phyloP scores from a whole-genome alignment of 106 monocot genomes.

The Platanthera zijinensis region DNA sequence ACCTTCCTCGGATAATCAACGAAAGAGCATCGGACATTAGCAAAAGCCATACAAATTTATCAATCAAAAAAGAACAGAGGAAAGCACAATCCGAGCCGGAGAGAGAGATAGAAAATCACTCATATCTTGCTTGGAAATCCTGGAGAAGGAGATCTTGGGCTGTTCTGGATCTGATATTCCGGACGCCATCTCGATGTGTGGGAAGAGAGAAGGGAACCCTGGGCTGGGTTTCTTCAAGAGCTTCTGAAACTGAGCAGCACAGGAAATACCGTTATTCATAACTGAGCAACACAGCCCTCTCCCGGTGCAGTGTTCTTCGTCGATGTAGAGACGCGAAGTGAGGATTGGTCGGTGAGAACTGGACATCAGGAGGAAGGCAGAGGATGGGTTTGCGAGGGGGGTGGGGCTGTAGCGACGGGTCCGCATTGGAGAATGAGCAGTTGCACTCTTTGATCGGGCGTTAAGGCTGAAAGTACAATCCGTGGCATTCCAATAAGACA shows the following conservation, averaged over 20 bases:
- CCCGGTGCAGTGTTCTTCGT: no score
- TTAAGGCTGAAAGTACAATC: no score
- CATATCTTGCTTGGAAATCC: constrained; percentile 4
- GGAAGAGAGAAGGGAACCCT: background rate
- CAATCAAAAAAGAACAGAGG: background rate
- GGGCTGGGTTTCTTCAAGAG: background rate
- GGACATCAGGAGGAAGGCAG: no score
- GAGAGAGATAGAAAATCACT: background rate
- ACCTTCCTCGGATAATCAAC: constrained; percentile 11
- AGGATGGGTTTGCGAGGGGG: no score
- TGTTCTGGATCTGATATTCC: constrained; percentile 8
- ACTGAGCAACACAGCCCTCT: no score
- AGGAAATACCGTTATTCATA: background rate
- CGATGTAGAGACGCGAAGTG: no score
- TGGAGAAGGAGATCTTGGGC: background rate
- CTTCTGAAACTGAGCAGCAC: background rate
- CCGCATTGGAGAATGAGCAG: no score
- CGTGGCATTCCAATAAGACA: no score
- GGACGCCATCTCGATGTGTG: background rate
- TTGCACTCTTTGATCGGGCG: no score
- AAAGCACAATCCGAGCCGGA: background rate
- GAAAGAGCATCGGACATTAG: background rate
- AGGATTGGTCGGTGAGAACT: no score
- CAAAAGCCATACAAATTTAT: background rate
- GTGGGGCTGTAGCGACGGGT: no score